Base-by-base conservation (phyloP, 148 eudicot species). In the Fallopia convolvulus region DNA sequence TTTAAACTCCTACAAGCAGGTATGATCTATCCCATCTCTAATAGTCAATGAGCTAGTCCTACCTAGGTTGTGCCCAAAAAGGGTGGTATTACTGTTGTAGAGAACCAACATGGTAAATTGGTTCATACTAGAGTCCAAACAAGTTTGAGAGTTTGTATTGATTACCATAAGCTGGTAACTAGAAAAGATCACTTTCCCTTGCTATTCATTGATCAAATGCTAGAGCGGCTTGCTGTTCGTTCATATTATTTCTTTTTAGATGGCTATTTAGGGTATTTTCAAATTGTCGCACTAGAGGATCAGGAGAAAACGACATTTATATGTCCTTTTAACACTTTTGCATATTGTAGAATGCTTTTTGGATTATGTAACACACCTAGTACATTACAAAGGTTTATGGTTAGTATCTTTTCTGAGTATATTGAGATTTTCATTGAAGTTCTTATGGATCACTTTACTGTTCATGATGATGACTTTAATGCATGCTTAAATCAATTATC, bases 301-400 rank as follows among this genome's bases (percentile, higher is more conserved):
- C 39, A 33, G 3, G 39, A 33, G 39, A 33, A 33, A 33, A 33
- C 39, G 39, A 33, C 39, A 33, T 33, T 33, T 33, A 33, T 0
- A 33, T 33, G 39, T 33, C 39, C 39, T 33, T 33, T 33, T 33
- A 3, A 3, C 0, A 33, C 39, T 33, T 33, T 33, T 33, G 39
- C 39, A 33, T 33, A 33, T 2, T 2, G 3, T 33, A 33, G 39
- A 33, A 33, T 33, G 39, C 3, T 2, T 2, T 33, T 33, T 33
- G 39, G 39, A 33, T 33, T 33, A 3, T 33, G 39, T 33, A 33
- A 33, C 39, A 2, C 39, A 2, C 39, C 55, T 1, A 36, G 8
- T 6, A 77, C 74, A 1, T 77, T 77, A 17, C 79, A 66, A 68
- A 42, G 79, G 49, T 77, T 44, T 49, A 77, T 77, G 79, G 46